phyloP scores from a whole-genome alignment of 2,329 filamentous ascomycete genomes.

The Talaromyces pinophilus region DNA sequence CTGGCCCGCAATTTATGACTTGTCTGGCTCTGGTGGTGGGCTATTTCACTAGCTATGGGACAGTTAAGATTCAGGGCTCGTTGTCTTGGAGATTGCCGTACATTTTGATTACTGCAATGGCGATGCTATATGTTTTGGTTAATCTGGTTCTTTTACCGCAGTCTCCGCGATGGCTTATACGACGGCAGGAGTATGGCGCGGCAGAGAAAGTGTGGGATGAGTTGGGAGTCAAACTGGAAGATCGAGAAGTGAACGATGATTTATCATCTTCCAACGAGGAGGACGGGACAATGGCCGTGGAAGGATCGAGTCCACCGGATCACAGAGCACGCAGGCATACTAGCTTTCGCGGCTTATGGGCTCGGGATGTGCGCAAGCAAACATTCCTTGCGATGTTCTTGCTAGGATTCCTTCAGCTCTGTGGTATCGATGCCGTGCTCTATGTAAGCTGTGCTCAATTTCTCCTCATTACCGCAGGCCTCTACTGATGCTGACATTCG shows the following conservation, averaged over 20 bases:
- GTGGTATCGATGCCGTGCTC: conserved; percentile 63
- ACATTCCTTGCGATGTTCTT: conserved; percentile 58
- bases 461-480: conserved; percentile 7
- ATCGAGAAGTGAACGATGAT: background rate
- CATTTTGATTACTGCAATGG: background rate
- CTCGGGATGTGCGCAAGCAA: conserved; percentile 31
- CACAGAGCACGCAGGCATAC: conserved; percentile 52
- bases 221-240: background rate
- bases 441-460: conserved; percentile 27
- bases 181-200: background rate
- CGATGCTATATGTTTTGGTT: too few species aligned
- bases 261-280: background rate
- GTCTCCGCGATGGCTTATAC: background rate
- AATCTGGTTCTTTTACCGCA: background rate
- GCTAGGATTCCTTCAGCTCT: conserved; percentile 61
- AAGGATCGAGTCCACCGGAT: background rate
- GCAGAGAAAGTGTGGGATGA: background rate
- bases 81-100: background rate
- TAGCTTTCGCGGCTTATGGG: conserved; percentile 31
- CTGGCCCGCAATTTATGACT: background rate
- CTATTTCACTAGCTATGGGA: background rate
- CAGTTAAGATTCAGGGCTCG: background rate
- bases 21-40: background rate
- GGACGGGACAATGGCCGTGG: background rate
- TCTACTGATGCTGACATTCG: background rate